Conservation (phyloP, 495 filamentous ascomycete genomes). For the Tuber calosporum region DNA sequence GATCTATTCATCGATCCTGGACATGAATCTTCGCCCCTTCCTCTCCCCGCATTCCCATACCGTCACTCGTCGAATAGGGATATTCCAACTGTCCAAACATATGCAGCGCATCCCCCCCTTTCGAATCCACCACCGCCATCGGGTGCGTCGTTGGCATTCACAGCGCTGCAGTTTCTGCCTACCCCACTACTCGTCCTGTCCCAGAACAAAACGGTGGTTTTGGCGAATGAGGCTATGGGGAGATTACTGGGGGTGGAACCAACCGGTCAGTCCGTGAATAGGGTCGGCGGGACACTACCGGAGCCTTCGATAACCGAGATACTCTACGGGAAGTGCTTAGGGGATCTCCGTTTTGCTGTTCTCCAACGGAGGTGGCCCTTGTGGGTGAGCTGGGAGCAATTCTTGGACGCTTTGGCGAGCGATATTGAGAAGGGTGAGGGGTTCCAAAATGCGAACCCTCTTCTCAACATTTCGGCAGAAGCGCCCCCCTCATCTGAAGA, state of each 20-base stretch:
- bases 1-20: not conserved
- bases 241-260: conserved; percentile 51
- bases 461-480: conserved; percentile 22
- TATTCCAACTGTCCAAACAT: conserved; percentile 31
- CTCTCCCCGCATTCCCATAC: conserved; percentile 28
- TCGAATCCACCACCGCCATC: conserved; percentile 17
- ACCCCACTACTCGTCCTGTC: conserved; percentile 59
- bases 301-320: conserved; percentile 44
- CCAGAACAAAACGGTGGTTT: conserved; percentile 55
- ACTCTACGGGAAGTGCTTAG: conserved; percentile 52
- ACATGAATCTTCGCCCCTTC: conserved; percentile 8
- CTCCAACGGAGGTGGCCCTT: conserved; percentile 42
- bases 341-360: conserved; percentile 26
- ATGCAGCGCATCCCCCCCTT: conserved; percentile 17
- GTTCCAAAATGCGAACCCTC: conserved; percentile 26
- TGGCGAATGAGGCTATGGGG: conserved; percentile 67
- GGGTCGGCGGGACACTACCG: conserved; percentile 7
- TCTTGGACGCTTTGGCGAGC: conserved; percentile 49
- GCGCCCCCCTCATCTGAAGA: conserved; percentile 19
- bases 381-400: conserved; percentile 52
- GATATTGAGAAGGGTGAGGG: conserved; percentile 45
- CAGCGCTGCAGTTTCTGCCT: conserved; percentile 61
- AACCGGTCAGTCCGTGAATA: conserved; percentile 30
- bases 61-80: conserved; percentile 34
- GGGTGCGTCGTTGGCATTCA: conserved; percentile 48